phyloP scores from a whole-genome alignment of 495 filamentous ascomycete genomes.

The Beverwykella pulmonaria region DNA sequence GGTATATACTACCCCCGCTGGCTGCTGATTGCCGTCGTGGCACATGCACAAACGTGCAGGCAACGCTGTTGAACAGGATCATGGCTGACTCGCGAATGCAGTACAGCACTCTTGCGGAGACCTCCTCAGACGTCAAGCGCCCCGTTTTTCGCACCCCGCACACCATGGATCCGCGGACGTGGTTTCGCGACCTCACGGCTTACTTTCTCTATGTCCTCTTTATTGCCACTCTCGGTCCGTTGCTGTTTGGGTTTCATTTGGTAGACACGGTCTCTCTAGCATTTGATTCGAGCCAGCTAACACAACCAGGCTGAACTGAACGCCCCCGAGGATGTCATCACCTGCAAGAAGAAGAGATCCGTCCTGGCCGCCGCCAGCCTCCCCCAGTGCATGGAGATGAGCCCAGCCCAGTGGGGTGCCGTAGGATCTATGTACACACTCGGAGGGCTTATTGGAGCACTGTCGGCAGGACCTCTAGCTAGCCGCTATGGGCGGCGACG shows the following conservation, averaged over 20 bases:
- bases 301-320: slow-evolving; percentile 81
- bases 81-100: slow-evolving; percentile 27
- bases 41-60: not conserved
- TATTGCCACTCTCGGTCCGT: slow-evolving; percentile 63
- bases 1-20: slow-evolving; percentile 16
- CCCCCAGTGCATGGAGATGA: slow-evolving; percentile 84
- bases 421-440: slow-evolving; percentile 90
- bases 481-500: slow-evolving; percentile 71
- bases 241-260: slow-evolving; percentile 94
- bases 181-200: slow-evolving; percentile 44
- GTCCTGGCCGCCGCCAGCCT: slow-evolving; percentile 50
- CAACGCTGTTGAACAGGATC: not conserved
- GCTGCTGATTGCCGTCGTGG: not conserved
- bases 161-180: slow-evolving; percentile 42
- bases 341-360: slow-evolving; percentile 69
- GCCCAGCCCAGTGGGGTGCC: slow-evolving; percentile 70
- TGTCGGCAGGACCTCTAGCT: slow-evolving; percentile 72
- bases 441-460: slow-evolving; percentile 81
- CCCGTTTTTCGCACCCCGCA: slow-evolving; percentile 28
- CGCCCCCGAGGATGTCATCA: slow-evolving; percentile 86
- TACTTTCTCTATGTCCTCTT: slow-evolving; percentile 48
- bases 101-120: slow-evolving; percentile 23
- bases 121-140: slow-evolving; percentile 16
- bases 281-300: slow-evolving; percentile 7
- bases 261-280: slow-evolving; percentile 52